These are phyloP conservation scores for Phytophthora tubulina DNA, from an alignment of 352 stramenopile species.

Conservation along the genomic window DNA sequence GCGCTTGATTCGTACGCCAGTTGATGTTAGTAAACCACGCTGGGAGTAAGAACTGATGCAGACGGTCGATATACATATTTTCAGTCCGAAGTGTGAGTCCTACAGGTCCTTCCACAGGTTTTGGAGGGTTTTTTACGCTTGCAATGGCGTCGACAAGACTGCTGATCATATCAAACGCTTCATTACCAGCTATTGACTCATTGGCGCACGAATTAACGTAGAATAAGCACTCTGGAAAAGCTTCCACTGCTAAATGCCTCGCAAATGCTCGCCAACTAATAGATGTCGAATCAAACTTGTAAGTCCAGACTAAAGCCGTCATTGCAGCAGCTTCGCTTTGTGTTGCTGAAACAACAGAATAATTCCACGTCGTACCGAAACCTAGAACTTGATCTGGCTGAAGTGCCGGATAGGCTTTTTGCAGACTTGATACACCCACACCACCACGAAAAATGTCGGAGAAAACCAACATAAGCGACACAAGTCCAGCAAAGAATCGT, in stretches of 20 bases:
- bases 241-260: slow-evolving; percentile 12
- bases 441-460: slow-evolving; percentile 44
- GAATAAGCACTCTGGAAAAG: slow-evolving; percentile 45
- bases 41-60: slow-evolving; percentile 54
- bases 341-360: slow-evolving; percentile 35
- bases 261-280: slow-evolving; percentile 43
- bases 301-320: slow-evolving; percentile 40
- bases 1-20: slow-evolving; percentile 47
- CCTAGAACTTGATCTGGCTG: slow-evolving; percentile 44
- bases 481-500: slow-evolving; percentile 29
- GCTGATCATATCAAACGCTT: slow-evolving; percentile 48
- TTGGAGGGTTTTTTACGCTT: not conserved
- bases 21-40: slow-evolving; percentile 40
- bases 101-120: not conserved
- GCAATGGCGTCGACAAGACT: slow-evolving; percentile 35
- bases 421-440: slow-evolving; percentile 31
- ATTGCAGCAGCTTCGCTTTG: slow-evolving; percentile 22
- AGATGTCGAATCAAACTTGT: slow-evolving; percentile 55
- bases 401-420: slow-evolving; percentile 27
- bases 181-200: slow-evolving; percentile 13
- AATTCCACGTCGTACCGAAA: slow-evolving; percentile 46
- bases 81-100: slow-evolving; percentile 25
- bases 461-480: slow-evolving; percentile 44
- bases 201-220: slow-evolving; percentile 28
- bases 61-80: slow-evolving; percentile 45